phyloP scores from a whole-genome alignment of 2,329 filamentous ascomycete genomes.

The Neofusicoccum laricinum region DNA sequence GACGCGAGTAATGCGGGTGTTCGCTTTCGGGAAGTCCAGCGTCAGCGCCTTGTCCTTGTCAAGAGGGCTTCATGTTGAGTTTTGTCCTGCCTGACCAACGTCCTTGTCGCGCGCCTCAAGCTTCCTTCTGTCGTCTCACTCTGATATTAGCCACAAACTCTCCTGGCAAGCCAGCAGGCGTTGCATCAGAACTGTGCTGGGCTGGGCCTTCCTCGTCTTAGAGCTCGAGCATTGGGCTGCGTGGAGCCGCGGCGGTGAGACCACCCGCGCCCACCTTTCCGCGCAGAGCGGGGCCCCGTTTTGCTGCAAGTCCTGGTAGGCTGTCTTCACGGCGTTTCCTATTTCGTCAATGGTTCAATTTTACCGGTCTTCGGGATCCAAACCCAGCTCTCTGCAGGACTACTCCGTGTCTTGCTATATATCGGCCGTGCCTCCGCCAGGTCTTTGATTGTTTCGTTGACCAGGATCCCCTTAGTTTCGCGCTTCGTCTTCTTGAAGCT shows the following conservation, averaged over 20 bases:
- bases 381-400: not conserved
- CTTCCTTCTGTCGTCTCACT: not conserved
- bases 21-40: too few species aligned
- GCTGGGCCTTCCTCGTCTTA: not conserved
- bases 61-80: too few species aligned
- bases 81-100: too few species aligned
- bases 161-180: not conserved
- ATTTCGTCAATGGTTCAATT: not conserved
- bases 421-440: not conserved
- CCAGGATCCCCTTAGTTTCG: not conserved
- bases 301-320: not conserved
- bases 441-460: not conserved
- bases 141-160: not conserved
- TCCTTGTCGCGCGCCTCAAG: not conserved
- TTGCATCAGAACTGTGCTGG: too few species aligned
- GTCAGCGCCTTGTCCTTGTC: not conserved
- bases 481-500: not conserved
- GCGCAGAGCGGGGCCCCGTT: not conserved
- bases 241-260: not conserved
- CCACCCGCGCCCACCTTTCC: not conserved
- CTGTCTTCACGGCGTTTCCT: not conserved
- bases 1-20: not conserved
- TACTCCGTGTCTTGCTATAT: not conserved
- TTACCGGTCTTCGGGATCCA: not conserved
- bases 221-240: not conserved